A percentile compares a stretch with the other conserved stretches of the same genome.
phyloP scores from a whole-genome alignment of 441 rosid species.

The Hura crepitans region DNA sequence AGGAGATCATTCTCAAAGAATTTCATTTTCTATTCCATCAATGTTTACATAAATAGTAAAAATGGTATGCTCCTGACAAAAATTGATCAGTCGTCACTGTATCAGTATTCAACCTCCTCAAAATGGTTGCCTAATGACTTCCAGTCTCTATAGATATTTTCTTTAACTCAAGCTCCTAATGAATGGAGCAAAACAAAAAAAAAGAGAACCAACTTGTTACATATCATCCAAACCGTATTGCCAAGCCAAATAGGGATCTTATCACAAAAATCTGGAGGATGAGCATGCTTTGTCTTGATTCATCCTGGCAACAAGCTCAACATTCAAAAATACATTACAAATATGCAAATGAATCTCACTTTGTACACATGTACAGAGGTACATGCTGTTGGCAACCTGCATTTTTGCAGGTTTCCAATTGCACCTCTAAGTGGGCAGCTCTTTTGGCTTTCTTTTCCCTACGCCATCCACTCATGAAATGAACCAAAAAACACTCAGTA shows the following conservation, averaged over 20 bases:
- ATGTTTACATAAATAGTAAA: constrained; percentile 21
- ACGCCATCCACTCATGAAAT: constrained; percentile 18
- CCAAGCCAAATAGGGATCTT: constrained; percentile 19
- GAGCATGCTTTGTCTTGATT: constrained; percentile 27
- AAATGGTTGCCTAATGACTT: constrained; percentile 38
- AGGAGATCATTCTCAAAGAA: constrained; percentile 24
- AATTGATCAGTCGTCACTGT: constrained; percentile 24
- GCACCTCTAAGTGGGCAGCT: constrained; percentile 31
- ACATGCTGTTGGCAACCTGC: constrained; percentile 20
- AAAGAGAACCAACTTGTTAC: constrained; percentile 22
- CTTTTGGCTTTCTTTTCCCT: constrained; percentile 23
- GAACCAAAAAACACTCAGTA: constrained; percentile 24
- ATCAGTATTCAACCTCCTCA: constrained; percentile 35
- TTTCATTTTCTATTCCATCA: constrained; percentile 24
- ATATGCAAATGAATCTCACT: constrained; percentile 39
- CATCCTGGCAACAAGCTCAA: constrained; percentile 27
- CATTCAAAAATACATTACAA: constrained; percentile 31
- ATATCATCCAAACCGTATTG: constrained; percentile 21
- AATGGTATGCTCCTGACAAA: constrained; percentile 19
- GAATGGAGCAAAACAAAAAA: constrained; percentile 30
- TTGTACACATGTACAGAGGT: constrained; percentile 51
- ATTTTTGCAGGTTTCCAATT: constrained; percentile 28
- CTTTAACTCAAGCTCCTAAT: constrained; percentile 27
- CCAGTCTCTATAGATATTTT: constrained; percentile 23
- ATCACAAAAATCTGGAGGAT: constrained; percentile 23